phyloP scores from a whole-genome alignment of 129 eudicot species.

The Flaveria sonorensis region DNA sequence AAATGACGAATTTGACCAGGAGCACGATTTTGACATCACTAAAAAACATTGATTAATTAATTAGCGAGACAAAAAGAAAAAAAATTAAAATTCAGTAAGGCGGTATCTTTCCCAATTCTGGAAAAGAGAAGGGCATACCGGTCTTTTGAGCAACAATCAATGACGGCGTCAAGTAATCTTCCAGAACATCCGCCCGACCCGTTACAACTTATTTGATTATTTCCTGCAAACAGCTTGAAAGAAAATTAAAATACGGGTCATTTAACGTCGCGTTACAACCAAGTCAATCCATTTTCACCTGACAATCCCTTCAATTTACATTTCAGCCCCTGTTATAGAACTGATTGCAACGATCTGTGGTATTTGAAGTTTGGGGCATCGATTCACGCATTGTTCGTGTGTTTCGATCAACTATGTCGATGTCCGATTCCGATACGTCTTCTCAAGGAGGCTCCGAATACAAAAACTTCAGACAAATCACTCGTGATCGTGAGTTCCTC shows the following conservation, averaged over 20 bases:
- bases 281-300: conserved; percentile 28
- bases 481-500: conserved; percentile 75
- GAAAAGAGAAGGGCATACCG: neutral
- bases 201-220: neutral
- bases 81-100: too few species aligned
- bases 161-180: conserved; percentile 29
- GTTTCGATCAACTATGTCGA: conserved; percentile 49
- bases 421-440: conserved; percentile 87
- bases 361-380: neutral
- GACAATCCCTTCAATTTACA: conserved; percentile 24
- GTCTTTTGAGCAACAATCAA: conserved; percentile 15
- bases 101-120: too few species aligned
- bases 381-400: too few species aligned
- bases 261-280: conserved; percentile 33
- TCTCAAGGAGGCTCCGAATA: conserved; percentile 62
- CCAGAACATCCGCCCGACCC: conserved; percentile 35
- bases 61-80: too few species aligned
- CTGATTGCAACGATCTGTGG: conserved; percentile 33
- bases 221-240: neutral
- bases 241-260: conserved; percentile 16
- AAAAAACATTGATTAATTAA: too few species aligned
- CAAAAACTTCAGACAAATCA: conserved; percentile 67
- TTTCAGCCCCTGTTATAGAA: conserved; percentile 27
- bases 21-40: too few species aligned
- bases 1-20: too few species aligned